A percentile compares a stretch with the other conserved stretches of the same genome.
Conservation (phyloP, 306 rosid species). For the Inga leiocalycina region DNA sequence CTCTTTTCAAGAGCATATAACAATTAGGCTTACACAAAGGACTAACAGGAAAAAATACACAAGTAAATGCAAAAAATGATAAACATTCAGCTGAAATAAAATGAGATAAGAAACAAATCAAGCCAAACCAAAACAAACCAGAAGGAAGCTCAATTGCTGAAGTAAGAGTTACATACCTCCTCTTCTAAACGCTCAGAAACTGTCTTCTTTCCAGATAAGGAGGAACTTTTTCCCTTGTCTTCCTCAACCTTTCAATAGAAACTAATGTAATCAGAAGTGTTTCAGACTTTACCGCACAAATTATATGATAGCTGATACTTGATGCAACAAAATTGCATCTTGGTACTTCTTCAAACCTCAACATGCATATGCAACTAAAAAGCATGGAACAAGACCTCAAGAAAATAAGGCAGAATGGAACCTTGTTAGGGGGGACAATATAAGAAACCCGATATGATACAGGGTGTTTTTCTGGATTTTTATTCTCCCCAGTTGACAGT, state of each 20-base stretch:
- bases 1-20: background rate
- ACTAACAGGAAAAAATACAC: constrained; percentile 18
- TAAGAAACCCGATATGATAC: constrained; percentile 64
- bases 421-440: constrained; percentile 94
- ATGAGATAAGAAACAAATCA: background rate
- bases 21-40: background rate
- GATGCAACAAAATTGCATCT: constrained; percentile 22
- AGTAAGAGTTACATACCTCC: constrained; percentile 62
- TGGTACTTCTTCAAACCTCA: constrained; percentile 12
- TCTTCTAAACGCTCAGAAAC: constrained; percentile 82
- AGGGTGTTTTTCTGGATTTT: constrained; percentile 72
- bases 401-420: constrained; percentile 34
- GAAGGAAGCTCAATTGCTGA: background rate
- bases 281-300: background rate
- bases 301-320: constrained; percentile 13
- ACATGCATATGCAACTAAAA: constrained; percentile 8
- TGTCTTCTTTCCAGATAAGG: constrained; percentile 57
- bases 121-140: background rate
- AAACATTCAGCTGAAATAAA: constrained; percentile 8
- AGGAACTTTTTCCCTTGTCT: constrained; percentile 79
- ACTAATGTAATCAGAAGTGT: constrained; percentile 24
- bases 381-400: constrained; percentile 14
- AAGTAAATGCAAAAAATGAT: constrained; percentile 9
- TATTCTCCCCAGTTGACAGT: constrained; percentile 54
- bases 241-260: constrained; percentile 67